A percentile compares a stretch with the other conserved stretches of the same genome.
These are phyloP conservation scores for Noccaea bulbosa DNA, from an alignment of 345 rosid genomes.

Conservation along the genomic window DNA sequence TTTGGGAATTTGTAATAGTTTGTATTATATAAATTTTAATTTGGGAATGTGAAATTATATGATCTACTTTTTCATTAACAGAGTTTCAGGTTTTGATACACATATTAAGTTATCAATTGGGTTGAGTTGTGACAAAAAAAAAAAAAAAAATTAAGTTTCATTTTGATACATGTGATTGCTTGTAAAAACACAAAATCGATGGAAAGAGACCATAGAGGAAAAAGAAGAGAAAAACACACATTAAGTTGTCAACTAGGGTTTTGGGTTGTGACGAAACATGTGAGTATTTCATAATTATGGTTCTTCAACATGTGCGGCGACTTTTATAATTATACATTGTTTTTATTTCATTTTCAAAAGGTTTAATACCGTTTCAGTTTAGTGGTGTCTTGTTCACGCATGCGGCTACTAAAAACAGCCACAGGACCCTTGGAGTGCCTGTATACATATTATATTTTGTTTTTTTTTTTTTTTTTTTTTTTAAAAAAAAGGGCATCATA, in stretches of 20 bases:
- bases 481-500: too few relatives aligned
- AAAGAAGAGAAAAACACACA: constrained; percentile 9
- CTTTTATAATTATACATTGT: constrained; percentile 11
- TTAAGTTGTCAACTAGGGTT: constrained; percentile 26
- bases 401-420: constrained; percentile 32
- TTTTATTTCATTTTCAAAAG: neutral
- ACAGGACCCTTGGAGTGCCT: constrained; percentile 13
- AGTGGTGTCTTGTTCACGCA: constrained; percentile 44
- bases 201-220: constrained; percentile 25
- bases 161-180: neutral
- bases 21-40: too few relatives aligned
- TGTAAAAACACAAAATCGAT: constrained; percentile 1
- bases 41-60: too few relatives aligned
- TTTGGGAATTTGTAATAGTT: too few relatives aligned
- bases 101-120: neutral
- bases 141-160: too few relatives aligned
- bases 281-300: constrained; percentile 19
- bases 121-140: neutral
- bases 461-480: constrained; percentile 26
- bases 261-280: constrained; percentile 17
- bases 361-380: constrained; percentile 24
- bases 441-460: constrained; percentile 9
- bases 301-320: constrained; percentile 30
- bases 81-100: neutral
- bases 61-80: too few relatives aligned